Base-by-base conservation (phyloP, 176 grass and related monocot species). In the Ensete ventricosum region DNA sequence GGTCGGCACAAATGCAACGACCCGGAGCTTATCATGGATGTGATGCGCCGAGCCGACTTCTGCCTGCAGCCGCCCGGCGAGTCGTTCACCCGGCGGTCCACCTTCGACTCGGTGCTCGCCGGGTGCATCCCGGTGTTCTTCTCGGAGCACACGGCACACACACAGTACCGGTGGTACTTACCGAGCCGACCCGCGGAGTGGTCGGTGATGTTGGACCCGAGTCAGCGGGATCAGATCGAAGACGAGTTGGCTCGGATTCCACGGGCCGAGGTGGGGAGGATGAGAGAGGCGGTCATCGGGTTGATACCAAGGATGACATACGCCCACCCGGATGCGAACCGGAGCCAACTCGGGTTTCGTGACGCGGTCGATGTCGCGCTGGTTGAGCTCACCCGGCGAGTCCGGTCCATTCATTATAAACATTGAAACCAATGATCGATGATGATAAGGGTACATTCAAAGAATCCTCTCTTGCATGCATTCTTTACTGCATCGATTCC, bases 331-430 rank as follows among this genome's bases (percentile, higher is more conserved):
- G 74, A 54, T 62, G 72, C 83, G 9, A 72, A 11, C 52, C 78
- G 17, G 49, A 54, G 62, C 20, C 71, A 70, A 50, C 29, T 71
- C 19, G 54, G 83, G 12, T 77, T 85, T 48, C 65, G 78, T 1
- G 83, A 81, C 53, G 73, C 83, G 1, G 78, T 85, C 22, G 83
- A 85, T 26, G 78, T 69, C 2, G 78, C 78, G 12, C 73, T 85
- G 24, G 73, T 73, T 50, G 83, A 85, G 55, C 78, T 77, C 64
- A 81, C 73, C 48, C 73, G 81, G 50, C 75, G 62, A 19, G 12
- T 83, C 13, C 8, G 34, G 26, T 50, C 68, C 10, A 20, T n/a
- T 6, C 10, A 20, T n/a, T 6, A 43, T 4, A 43, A 6, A 43
- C 5, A 43, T 43, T 43, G 34, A 43, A 43, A 43, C 34, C 34